A percentile compares a stretch with the other conserved stretches of the same genome.
phyloP scores from a whole-genome alignment of 225 moss, liverwort and hornwort species.

The Asterella californica region DNA sequence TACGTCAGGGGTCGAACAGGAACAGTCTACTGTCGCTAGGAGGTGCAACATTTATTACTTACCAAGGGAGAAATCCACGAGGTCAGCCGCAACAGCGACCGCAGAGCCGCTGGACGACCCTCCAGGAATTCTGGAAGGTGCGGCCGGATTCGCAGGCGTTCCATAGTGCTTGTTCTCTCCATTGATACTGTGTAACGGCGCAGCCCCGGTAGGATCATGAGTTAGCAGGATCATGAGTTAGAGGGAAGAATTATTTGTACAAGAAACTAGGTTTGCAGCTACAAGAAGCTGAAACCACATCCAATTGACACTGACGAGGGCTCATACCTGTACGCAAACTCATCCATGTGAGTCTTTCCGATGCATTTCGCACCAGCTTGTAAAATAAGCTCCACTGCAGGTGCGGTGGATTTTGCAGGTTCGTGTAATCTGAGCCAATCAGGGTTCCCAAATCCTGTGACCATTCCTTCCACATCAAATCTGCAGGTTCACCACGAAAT shows the following conservation, averaged over 20 bases:
- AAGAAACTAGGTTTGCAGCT: neutral
- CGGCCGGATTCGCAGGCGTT: constrained; percentile 89
- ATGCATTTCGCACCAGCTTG: constrained; percentile 86
- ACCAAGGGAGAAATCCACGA: constrained; percentile 89
- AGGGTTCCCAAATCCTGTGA: constrained; percentile 88
- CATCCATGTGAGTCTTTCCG: constrained; percentile 94
- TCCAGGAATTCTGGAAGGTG: constrained; percentile 73
- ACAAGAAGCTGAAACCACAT: neutral
- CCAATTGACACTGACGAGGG: neutral
- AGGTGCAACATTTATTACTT: neutral
- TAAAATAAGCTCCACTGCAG: constrained; percentile 59
- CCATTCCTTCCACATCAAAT: constrained; percentile 80
- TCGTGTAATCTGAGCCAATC: constrained; percentile 77
- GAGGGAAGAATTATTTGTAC: neutral
- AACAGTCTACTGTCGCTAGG: neutral
- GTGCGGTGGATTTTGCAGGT: constrained; percentile 65
- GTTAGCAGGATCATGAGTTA: neutral
- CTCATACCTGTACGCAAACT: constrained; percentile 82
- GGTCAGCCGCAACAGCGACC: constrained; percentile 88
- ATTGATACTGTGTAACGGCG: constrained; percentile 53
- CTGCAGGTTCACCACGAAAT: constrained; percentile 32
- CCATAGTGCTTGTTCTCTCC: constrained; percentile 93
- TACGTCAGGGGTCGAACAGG: neutral
- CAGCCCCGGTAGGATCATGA: neutral
- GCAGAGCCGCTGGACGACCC: constrained; percentile 97